phyloP scores from a whole-genome alignment of 2,329 filamentous ascomycete species.

The Arthrocladium fulminans region DNA sequence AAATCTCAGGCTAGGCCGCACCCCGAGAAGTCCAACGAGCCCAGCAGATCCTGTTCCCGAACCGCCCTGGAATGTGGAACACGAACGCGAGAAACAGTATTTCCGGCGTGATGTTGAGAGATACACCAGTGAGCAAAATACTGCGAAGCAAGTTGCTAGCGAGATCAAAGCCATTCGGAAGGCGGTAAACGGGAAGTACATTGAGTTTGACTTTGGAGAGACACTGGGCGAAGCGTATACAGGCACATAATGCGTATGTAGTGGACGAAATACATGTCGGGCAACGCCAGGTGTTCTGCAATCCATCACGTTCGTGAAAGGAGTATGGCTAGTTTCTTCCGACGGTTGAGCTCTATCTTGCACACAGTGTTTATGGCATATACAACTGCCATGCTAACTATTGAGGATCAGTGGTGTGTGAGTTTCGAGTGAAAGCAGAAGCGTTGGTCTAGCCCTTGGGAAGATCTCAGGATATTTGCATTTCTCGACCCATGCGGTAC shows the following conservation, averaged over 20 bases:
- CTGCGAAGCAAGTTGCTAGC: slow-evolving; percentile 27
- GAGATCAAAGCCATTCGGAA: slow-evolving; percentile 27
- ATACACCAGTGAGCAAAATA: slow-evolving; percentile 24
- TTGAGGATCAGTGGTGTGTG: no score
- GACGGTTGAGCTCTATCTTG: no score
- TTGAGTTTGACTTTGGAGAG: slow-evolving; percentile 25
- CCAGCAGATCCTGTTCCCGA: not conserved
- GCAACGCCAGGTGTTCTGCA: no score
- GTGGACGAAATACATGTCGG: not conserved
- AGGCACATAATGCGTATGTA: not conserved
- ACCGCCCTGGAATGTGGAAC: slow-evolving; percentile 27
- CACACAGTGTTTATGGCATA: no score
- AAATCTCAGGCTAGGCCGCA: not conserved
- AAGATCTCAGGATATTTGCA: no score
- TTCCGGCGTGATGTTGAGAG: slow-evolving; percentile 27
- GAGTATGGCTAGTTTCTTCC: no score
- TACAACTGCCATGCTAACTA: no score
- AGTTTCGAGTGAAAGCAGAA: no score
- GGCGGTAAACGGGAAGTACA: slow-evolving; percentile 32
- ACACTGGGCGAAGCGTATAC: slow-evolving; percentile 4
- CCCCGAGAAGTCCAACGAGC: not conserved
- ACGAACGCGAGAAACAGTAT: slow-evolving; percentile 27
- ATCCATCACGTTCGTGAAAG: no score
- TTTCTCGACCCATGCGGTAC: no score
- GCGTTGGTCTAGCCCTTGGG: no score